Percentiles rank a stretch among this genome's conserved stretches.
phyloP scores from a whole-genome alignment of 352 stramenopile genomes.

The Phytophthora fragariae region DNA sequence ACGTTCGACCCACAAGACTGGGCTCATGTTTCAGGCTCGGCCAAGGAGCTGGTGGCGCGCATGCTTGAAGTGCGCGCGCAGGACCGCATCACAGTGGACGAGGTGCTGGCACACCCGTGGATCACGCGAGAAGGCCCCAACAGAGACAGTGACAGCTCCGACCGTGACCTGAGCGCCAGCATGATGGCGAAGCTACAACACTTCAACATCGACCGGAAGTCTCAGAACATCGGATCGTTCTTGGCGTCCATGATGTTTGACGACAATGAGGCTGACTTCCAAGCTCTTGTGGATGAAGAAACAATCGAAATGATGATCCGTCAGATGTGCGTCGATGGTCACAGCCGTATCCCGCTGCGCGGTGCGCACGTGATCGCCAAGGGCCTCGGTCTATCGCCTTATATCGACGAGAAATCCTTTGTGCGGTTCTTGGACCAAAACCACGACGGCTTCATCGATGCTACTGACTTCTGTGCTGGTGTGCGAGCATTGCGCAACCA shows the following conservation, averaged over 20 bases:
- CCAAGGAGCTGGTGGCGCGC: constrained; percentile 71
- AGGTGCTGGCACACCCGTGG: constrained; percentile 73
- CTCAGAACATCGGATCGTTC: constrained; percentile 77
- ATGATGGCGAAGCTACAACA: constrained; percentile 67
- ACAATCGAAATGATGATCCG: constrained; percentile 77
- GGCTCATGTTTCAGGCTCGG: constrained; percentile 58
- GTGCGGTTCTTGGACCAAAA: constrained; percentile 74
- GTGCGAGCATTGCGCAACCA: constrained; percentile 66
- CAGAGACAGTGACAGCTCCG: neutral
- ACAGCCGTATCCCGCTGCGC: constrained; percentile 51
- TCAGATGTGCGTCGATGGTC: constrained; percentile 62
- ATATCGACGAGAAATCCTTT: constrained; percentile 67
- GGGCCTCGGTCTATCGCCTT: constrained; percentile 68
- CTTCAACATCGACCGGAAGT: constrained; percentile 87
- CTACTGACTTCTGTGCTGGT: constrained; percentile 70
- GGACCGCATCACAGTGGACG: constrained; percentile 76
- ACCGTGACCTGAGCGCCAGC: constrained; percentile 45
- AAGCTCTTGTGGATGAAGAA: constrained; percentile 57
- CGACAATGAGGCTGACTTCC: constrained; percentile 63
- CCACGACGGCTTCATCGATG: constrained; percentile 77
- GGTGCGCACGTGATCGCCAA: constrained; percentile 62
- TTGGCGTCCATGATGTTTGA: constrained; percentile 66
- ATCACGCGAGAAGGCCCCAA: constrained; percentile 40
- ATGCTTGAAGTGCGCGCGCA: constrained; percentile 82
- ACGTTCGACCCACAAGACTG: constrained; percentile 75